Conservation (phyloP, 768 basidiomycete genomes). For the Suillus occidentalis region DNA sequence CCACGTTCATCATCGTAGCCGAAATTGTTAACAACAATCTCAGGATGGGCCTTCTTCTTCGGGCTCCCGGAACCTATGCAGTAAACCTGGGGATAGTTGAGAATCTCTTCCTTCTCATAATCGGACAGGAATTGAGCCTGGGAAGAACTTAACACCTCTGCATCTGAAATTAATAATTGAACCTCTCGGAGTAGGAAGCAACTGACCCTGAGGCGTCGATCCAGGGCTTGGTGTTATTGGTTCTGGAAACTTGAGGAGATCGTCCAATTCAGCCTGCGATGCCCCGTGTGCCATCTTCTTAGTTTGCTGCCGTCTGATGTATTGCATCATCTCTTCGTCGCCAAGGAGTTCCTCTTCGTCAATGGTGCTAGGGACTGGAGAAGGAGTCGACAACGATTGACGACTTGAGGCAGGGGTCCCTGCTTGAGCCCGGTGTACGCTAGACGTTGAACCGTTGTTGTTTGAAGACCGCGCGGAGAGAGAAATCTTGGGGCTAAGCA, state of each 20-base stretch:
- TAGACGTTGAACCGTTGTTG: constrained; percentile 35
- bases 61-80: constrained; percentile 76
- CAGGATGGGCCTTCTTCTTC: constrained; percentile 79
- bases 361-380: constrained; percentile 72
- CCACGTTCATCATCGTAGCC: constrained; percentile 98
- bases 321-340: constrained; percentile 97
- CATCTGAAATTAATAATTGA: constrained; percentile 14
- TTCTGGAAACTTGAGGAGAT: constrained; percentile 89
- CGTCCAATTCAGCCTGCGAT: constrained; percentile 84
- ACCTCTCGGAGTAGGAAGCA: not conserved
- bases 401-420: constrained; percentile 68
- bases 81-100: constrained; percentile 84
- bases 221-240: constrained; percentile 71
- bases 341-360: constrained; percentile 88
- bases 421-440: constrained; percentile 51
- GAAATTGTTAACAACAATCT: constrained; percentile 79
- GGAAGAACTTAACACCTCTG: constrained; percentile 65
- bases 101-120: constrained; percentile 88
- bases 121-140: constrained; percentile 76
- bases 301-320: constrained; percentile 86
- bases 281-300: constrained; percentile 84
- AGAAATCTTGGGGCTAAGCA: constrained; percentile 77
- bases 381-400: constrained; percentile 80
- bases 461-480: constrained; percentile 57
- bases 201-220: constrained; percentile 69